Conservation (phyloP, 805 yeast species). For the Ascoidea rubescens region DNA sequence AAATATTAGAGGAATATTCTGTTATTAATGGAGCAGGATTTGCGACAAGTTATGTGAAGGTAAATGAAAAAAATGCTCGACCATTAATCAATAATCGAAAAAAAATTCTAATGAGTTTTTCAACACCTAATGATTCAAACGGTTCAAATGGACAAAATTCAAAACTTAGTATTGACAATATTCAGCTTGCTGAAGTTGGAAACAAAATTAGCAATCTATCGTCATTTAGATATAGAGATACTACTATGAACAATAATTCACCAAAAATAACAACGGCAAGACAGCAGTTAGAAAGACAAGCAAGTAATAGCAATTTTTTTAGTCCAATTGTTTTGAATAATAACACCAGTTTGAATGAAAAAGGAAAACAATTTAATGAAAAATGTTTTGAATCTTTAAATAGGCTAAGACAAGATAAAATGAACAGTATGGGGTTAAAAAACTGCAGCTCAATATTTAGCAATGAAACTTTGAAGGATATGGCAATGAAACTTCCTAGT, state of each 20-base stretch:
- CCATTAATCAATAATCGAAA: slow-evolving; percentile 29
- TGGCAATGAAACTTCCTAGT: slow-evolving; percentile 42
- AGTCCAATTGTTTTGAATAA: neutral
- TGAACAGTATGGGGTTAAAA: slow-evolving; percentile 24
- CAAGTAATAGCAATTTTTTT: neutral
- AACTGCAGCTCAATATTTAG: slow-evolving; percentile 22
- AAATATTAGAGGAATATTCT: slow-evolving; percentile 56
- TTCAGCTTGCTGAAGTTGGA: slow-evolving; percentile 9
- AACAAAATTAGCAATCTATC: neutral
- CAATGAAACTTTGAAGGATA: slow-evolving; percentile 31
- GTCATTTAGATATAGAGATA: neutral
- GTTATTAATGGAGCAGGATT: slow-evolving; percentile 66
- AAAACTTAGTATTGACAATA: slow-evolving; percentile 2
- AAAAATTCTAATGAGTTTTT: slow-evolving; percentile 39
- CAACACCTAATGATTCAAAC: neutral
- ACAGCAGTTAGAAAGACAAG: neutral
- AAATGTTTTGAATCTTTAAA: slow-evolving; percentile 21
- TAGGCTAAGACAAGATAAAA: slow-evolving; percentile 26
- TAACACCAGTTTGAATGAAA: neutral
- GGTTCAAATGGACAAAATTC: neutral
- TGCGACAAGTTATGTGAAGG: slow-evolving; percentile 58
- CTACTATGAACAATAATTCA: neutral
- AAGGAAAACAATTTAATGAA: slow-evolving; percentile 14
- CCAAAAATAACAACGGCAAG: neutral
- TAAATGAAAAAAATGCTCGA: slow-evolving; percentile 40